Evolutionary conservation across 1,284 basidiomycete species (phyloP).

Genomic region (Papiliotrema flavescens): DNA sequence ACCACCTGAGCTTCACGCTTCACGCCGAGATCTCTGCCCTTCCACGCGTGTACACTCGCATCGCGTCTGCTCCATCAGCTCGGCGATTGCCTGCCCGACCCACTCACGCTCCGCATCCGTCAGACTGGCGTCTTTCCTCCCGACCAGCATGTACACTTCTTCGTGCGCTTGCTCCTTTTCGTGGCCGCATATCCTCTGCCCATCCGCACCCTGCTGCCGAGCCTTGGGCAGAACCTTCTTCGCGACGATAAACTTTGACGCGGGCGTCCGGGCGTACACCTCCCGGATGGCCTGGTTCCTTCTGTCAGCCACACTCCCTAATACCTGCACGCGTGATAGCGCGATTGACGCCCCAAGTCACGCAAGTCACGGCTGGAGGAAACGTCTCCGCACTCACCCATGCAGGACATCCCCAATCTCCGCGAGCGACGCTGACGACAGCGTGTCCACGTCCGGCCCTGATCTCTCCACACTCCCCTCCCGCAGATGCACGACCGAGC

Average conservation of each 20-base stretch:
- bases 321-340: too few relatives aligned
- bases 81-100: background rate
- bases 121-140: conserved; percentile 32
- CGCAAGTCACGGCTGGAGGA: too few relatives aligned
- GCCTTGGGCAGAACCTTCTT: conserved; percentile 5
- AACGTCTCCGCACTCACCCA: conserved; percentile 12
- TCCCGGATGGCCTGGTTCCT: conserved; percentile 16
- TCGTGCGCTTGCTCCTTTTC: background rate
- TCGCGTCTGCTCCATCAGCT: conserved; percentile 15
- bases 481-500: background rate
- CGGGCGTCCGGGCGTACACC: conserved; percentile 23
- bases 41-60: conserved; percentile 4
- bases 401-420: conserved; percentile 13
- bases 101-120: conserved; percentile 40
- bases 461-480: background rate
- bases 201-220: background rate
- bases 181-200: background rate
- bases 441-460: conserved; percentile 13
- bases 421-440: conserved; percentile 7
- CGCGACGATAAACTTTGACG: conserved; percentile 23
- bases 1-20: background rate
- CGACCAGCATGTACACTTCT: conserved; percentile 30
- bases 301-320: too few relatives aligned
- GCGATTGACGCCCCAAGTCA: too few relatives aligned
- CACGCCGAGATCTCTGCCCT: background rate